Evolutionary conservation across 495 filamentous ascomycete species (phyloP).

Genomic region (Penicillium goetzii): DNA sequence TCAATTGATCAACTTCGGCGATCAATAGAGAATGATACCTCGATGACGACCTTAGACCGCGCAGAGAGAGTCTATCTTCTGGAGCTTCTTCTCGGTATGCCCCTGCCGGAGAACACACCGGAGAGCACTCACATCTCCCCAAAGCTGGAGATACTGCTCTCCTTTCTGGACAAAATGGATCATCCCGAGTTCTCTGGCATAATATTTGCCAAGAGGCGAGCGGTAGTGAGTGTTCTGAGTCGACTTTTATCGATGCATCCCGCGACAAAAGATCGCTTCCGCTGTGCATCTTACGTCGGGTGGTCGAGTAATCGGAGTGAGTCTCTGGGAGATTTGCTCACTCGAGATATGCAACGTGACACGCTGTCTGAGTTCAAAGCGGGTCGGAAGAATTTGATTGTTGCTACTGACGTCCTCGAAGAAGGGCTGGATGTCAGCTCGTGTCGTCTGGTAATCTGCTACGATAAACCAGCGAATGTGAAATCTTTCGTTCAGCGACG

Average conservation of each 20-base stretch:
- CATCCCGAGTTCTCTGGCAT: slow-evolving; percentile 63
- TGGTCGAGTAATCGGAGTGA: slow-evolving; percentile 57
- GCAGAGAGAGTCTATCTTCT: slow-evolving; percentile 66
- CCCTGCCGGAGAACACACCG: slow-evolving; percentile 30
- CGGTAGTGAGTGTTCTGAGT: slow-evolving; percentile 67
- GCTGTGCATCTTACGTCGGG: slow-evolving; percentile 69
- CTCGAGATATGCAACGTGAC: slow-evolving; percentile 54
- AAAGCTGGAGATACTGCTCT: slow-evolving; percentile 60
- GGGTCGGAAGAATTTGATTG: slow-evolving; percentile 74
- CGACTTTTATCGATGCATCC: slow-evolving; percentile 68
- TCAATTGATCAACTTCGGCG: slow-evolving; percentile 55
- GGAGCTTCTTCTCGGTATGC: slow-evolving; percentile 51
- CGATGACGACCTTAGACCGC: slow-evolving; percentile 44
- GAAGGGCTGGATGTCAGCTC: slow-evolving; percentile 90
- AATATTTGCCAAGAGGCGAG: slow-evolving; percentile 77
- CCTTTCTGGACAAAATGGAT: slow-evolving; percentile 52
- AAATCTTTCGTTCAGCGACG: slow-evolving; percentile 90
- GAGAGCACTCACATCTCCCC: slow-evolving; percentile 42
- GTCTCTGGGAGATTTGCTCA: slow-evolving; percentile 64
- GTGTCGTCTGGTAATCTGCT: slow-evolving; percentile 88
- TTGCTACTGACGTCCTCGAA: slow-evolving; percentile 85
- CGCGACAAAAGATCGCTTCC: slow-evolving; percentile 57
- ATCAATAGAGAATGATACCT: slow-evolving; percentile 34
- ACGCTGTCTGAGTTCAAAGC: slow-evolving; percentile 70
- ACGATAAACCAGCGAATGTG: slow-evolving; percentile 71